A percentile compares a stretch with the other conserved stretches of the same genome.
Evolutionary conservation across 2,329 filamentous ascomycete genomes (phyloP).

Genomic region (Mycosphaerella sp.): DNA sequence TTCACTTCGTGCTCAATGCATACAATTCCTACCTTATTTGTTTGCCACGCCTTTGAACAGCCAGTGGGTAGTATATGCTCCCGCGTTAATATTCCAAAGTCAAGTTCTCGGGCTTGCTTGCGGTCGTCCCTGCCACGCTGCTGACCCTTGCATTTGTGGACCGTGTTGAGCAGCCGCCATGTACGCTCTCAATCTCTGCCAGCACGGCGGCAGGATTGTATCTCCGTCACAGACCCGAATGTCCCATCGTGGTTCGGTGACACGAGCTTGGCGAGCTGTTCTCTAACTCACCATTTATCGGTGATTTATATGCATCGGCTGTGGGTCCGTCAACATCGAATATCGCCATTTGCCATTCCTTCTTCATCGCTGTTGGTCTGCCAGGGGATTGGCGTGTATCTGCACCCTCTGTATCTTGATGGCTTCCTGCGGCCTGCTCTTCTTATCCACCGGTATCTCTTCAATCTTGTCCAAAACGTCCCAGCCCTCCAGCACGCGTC

Average conservation of each 20-base stretch:
- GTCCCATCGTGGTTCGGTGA: no score
- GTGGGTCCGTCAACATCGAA: background rate
- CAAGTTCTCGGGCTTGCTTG: no score
- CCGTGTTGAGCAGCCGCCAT: no score
- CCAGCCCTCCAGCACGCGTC: constrained; percentile 56
- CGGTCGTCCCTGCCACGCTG: no score
- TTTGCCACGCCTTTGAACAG: background rate
- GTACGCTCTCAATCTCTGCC: no score
- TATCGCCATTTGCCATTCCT: background rate
- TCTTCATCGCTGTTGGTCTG: constrained; percentile 37
- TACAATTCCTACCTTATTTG: background rate
- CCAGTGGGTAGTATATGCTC: background rate
- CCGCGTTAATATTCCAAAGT: no score
- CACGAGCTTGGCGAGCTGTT: background rate
- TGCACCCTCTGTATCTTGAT: constrained; percentile 62
- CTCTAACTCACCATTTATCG: background rate
- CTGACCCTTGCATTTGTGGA: no score
- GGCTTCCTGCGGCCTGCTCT: constrained; percentile 63
- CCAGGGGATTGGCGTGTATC: constrained; percentile 73
- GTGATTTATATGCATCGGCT: background rate
- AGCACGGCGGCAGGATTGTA: no score
- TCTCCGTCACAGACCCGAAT: background rate
- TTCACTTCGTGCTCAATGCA: background rate
- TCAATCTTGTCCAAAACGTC: constrained; percentile 66
- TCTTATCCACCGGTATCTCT: constrained; percentile 66